A percentile compares a stretch with the other conserved stretches of the same genome.
Evolutionary conservation across 148 eudicot species (phyloP).

Genomic region (Nepenthes mirabilis): DNA sequence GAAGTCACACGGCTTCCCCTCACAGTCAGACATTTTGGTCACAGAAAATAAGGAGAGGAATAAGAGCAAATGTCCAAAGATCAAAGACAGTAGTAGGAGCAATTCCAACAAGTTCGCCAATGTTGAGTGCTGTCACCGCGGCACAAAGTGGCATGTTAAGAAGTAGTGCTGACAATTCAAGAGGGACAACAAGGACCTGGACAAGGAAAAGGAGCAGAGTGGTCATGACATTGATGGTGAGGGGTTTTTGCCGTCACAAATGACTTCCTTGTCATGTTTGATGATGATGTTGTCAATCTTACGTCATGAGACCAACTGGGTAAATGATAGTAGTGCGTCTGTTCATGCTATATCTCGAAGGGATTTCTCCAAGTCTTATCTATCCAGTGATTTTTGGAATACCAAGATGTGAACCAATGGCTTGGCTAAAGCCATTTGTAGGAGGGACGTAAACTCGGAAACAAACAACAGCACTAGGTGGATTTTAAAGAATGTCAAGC

Average conservation of each 20-base stretch:
- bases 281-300: background rate
- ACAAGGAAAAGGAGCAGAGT: background rate
- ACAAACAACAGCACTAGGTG: background rate
- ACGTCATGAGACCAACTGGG: background rate
- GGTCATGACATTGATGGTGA: background rate
- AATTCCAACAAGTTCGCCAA: background rate
- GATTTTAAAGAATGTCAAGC: background rate
- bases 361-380: background rate
- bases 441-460: background rate
- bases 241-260: background rate
- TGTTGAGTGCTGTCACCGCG: background rate
- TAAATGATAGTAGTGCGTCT: background rate
- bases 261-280: background rate
- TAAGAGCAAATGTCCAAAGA: background rate
- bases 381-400: background rate
- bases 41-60: background rate
- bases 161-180: background rate
- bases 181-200: background rate
- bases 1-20: background rate
- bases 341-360: background rate
- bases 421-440: background rate
- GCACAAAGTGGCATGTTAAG: background rate
- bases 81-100: background rate
- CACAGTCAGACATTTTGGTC: background rate
- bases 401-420: background rate